These are phyloP conservation scores for Coprinellus micaceus DNA, from an alignment of 768 basidiomycete species.

Conservation along the genomic window DNA sequence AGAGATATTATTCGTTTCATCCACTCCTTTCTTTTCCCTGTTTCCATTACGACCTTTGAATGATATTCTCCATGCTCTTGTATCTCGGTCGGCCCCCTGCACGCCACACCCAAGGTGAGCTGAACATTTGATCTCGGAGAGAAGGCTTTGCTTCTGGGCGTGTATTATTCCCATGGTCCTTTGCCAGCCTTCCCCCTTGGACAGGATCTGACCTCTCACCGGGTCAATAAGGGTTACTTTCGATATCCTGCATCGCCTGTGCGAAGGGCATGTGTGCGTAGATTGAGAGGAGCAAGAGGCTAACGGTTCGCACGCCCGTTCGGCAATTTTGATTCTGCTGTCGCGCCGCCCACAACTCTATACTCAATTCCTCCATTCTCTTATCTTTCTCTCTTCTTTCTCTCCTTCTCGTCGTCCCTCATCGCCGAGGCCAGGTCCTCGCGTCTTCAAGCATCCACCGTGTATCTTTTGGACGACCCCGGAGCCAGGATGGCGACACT, in stretches of 20 bases:
- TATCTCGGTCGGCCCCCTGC: too few species aligned
- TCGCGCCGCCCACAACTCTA: background rate
- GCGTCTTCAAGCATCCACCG: slow-evolving; percentile 5
- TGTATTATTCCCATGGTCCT: too few species aligned
- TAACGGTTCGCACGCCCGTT: slow-evolving; percentile 3
- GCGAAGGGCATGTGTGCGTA: background rate
- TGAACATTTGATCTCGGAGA: too few species aligned
- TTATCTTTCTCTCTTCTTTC: background rate
- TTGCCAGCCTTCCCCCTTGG: too few species aligned
- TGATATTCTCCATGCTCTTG: background rate
- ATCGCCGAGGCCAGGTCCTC: slow-evolving; percentile 4
- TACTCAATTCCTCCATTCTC: background rate
- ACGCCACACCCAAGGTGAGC: too few species aligned
- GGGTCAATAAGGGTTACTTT: too few species aligned
- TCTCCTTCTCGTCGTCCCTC: too few species aligned
- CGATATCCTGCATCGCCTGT: background rate
- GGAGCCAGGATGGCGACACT: slow-evolving; percentile 35
- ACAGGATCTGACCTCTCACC: too few species aligned
- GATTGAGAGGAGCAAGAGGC: slow-evolving; percentile 1
- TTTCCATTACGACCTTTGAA: background rate
- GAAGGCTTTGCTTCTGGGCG: too few species aligned
- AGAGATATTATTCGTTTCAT: background rate
- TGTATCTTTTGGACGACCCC: slow-evolving; percentile 4
- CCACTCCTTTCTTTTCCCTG: background rate
- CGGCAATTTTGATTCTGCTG: slow-evolving; percentile 5